Evolutionary conservation across 2,329 filamentous ascomycete genomes (phyloP).

Genomic region (Penicillium italicum): DNA sequence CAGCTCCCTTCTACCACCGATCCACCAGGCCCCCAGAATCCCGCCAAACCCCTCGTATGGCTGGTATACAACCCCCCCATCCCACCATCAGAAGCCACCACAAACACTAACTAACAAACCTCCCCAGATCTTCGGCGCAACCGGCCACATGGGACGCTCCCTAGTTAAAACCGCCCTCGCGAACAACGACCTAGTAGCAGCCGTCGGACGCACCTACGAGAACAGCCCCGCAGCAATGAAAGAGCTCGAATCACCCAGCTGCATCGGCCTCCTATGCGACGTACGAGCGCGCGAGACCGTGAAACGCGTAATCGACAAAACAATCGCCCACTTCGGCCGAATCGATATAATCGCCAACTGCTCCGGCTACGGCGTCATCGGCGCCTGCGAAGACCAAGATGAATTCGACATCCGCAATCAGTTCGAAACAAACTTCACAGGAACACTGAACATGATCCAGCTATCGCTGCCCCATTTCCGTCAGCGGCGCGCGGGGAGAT

Average conservation of each 20-base stretch:
- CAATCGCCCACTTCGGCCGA: conserved; percentile 70
- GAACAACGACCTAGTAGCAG: conserved; percentile 78
- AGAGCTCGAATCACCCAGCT: conserved; percentile 61
- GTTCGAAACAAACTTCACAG: conserved; percentile 97
- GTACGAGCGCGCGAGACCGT: conserved; percentile 80
- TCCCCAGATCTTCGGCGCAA: conserved; percentile 79
- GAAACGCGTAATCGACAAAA: conserved; percentile 63
- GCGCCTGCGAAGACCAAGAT: conserved; percentile 93
- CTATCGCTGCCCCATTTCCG: conserved; percentile 84
- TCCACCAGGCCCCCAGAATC: conserved; percentile 68
- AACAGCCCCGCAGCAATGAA: conserved; percentile 70
- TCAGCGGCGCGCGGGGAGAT: conserved; percentile 69
- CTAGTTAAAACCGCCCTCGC: conserved; percentile 77
- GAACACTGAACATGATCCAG: conserved; percentile 89
- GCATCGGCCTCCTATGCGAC: conserved; percentile 81
- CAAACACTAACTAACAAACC: conserved; percentile 1
- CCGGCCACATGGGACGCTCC: conserved; percentile 93
- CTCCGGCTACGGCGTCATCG: conserved; percentile 92
- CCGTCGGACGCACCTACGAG: conserved; percentile 79
- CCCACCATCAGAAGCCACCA: neutral
- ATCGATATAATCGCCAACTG: conserved; percentile 91
- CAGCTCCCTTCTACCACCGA: conserved; percentile 80
- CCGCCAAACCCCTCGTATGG: conserved; percentile 77
- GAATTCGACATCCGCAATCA: conserved; percentile 92
- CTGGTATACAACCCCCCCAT: conserved; percentile 57